Percentiles rank a stretch among this genome's conserved stretches.
Evolutionary conservation across 2,329 filamentous ascomycete genomes (phyloP).

Genomic region (Laburnicola sp.): DNA sequence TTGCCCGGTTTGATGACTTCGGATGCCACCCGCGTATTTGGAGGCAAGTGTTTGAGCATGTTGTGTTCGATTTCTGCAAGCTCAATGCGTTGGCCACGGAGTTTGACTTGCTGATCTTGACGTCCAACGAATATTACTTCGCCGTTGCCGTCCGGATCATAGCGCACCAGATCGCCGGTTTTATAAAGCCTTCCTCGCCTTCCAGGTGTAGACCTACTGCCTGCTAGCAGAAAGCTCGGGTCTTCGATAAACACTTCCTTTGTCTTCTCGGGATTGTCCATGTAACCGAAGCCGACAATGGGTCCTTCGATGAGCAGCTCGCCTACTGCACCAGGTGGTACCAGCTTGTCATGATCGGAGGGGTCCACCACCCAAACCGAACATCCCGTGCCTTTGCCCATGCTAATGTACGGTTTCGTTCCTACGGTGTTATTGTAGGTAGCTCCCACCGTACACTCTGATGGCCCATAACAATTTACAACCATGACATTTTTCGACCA

Average conservation of each 20-base stretch:
- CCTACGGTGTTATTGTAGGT: conserved; percentile 38
- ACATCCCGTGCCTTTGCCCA: conserved; percentile 43
- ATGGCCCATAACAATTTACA: conserved; percentile 44
- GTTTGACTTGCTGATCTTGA: conserved; percentile 45
- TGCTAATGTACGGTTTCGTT: conserved; percentile 38
- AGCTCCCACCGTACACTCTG: conserved; percentile 42
- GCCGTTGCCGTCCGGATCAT: conserved; percentile 54
- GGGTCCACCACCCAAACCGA: conserved; percentile 49
- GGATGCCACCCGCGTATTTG: conserved; percentile 49
- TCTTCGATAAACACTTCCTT: conserved; percentile 53
- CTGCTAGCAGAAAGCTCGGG: conserved; percentile 60
- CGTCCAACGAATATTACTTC: conserved; percentile 44
- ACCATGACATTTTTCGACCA: conserved; percentile 52
- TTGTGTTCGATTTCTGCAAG: conserved; percentile 46
- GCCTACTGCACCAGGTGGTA: conserved; percentile 45
- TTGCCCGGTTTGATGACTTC: conserved; percentile 53
- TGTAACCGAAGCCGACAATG: conserved; percentile 47
- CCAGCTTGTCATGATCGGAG: conserved; percentile 41
- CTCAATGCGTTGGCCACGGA: conserved; percentile 48
- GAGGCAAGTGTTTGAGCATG: conserved; percentile 45
- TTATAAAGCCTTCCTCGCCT: conserved; percentile 51
- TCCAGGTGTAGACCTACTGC: conserved; percentile 60
- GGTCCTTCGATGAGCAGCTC: conserved; percentile 65
- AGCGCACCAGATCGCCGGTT: conserved; percentile 44
- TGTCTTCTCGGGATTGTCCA: conserved; percentile 43